A percentile compares a stretch with the other conserved stretches of the same genome.
These are phyloP conservation scores for Ensete glaucum DNA, from an alignment of 176 grass and related monocot genomes.

Conservation along the genomic window DNA sequence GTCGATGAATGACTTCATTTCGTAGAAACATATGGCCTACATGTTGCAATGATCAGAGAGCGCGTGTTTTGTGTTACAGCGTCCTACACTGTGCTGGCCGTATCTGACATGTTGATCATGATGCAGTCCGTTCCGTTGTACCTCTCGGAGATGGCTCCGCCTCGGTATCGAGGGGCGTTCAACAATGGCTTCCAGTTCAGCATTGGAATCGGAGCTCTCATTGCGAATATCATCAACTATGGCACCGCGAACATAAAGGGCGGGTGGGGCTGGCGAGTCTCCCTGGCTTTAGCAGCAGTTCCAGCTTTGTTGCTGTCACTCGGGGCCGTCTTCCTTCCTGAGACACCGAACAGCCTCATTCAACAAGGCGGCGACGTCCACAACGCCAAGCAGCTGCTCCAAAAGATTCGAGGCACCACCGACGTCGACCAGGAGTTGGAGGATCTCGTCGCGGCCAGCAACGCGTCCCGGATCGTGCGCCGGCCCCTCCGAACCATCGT, in stretches of 20 bases:
- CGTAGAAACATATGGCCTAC: too few relatives aligned
- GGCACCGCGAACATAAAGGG: neutral
- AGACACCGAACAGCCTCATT: conserved; percentile 19
- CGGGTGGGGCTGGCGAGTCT: conserved; percentile 16
- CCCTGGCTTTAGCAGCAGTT: neutral
- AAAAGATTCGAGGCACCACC: conserved; percentile 6
- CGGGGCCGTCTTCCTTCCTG: conserved; percentile 9
- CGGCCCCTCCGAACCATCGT: conserved; percentile 8
- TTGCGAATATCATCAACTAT: conserved; percentile 17
- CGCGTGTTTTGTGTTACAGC: too few relatives aligned
- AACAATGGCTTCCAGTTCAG: conserved; percentile 14
- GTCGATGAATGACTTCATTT: too few relatives aligned
- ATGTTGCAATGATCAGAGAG: too few relatives aligned
- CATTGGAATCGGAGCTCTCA: conserved; percentile 3
- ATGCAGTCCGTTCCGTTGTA: conserved; percentile 20
- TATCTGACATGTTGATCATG: too few relatives aligned
- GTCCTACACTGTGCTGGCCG: too few relatives aligned
- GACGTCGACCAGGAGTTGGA: conserved; percentile 15
- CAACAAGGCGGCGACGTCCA: neutral
- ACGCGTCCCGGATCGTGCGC: neutral
- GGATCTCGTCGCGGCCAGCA: conserved; percentile 11
- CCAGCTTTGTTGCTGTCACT: conserved; percentile 1
- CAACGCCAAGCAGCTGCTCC: neutral
- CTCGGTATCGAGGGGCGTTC: conserved; percentile 2
- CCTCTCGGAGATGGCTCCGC: conserved; percentile 19